Percentiles rank a stretch among this genome's conserved stretches.
Evolutionary conservation across 2,329 filamentous ascomycete species (phyloP).

Genomic region (Fusarium citri): DNA sequence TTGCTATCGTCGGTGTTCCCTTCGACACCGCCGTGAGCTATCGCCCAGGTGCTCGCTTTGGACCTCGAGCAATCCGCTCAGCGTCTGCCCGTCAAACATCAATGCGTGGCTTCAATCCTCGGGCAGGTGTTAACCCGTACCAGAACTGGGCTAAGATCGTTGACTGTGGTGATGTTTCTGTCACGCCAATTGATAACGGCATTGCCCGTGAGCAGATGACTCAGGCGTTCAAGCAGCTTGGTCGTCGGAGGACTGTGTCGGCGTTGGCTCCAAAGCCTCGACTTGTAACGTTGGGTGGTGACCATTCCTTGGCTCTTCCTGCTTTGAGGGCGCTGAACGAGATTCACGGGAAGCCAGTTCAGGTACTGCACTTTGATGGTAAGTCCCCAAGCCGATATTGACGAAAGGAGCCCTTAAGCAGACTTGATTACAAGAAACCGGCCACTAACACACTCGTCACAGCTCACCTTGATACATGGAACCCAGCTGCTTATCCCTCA

Average conservation of each 20-base stretch:
- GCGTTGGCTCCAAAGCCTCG: conserved; percentile 58
- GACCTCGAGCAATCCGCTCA: conserved; percentile 86
- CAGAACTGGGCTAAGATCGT: conserved; percentile 82
- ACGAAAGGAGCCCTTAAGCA: not conserved
- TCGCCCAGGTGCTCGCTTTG: conserved; percentile 75
- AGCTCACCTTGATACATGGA: conserved; percentile 85
- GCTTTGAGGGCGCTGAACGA: conserved; percentile 74
- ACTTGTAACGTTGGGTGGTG: conserved; percentile 77
- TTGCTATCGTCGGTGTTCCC: conserved; percentile 77
- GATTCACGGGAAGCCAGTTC: conserved; percentile 70
- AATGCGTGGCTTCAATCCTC: conserved; percentile 82
- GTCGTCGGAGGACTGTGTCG: conserved; percentile 54
- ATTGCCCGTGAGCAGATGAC: conserved; percentile 87
- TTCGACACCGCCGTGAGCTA: conserved; percentile 81
- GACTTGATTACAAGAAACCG: not conserved
- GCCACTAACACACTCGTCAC: not conserved
- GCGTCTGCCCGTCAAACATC: conserved; percentile 84
- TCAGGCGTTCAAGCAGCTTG: conserved; percentile 79
- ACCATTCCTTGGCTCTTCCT: conserved; percentile 77
- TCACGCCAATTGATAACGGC: conserved; percentile 87
- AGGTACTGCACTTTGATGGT: conserved; percentile 79
- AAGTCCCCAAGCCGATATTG: not conserved
- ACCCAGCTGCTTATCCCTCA: conserved; percentile 81
- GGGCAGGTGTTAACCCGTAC: conserved; percentile 87
- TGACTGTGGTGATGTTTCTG: conserved; percentile 91